Base-by-base conservation (phyloP, 1,139 yeast genomes). In the Neolecta irregularis region DNA sequence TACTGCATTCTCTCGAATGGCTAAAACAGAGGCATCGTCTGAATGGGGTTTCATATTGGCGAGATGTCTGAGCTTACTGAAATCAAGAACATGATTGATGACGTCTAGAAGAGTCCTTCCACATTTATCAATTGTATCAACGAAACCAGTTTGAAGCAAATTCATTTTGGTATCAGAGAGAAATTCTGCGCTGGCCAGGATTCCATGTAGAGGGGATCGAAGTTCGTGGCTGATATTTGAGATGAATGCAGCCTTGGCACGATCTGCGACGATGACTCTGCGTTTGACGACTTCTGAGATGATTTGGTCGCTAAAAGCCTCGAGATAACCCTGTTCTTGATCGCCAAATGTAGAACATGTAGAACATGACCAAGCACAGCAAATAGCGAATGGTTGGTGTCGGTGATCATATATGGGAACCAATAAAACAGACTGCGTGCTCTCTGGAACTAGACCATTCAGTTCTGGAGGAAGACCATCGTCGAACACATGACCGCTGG, bases 111-210 rank as follows among this genome's bases (percentile, higher is more conserved):
- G 24, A 12, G 33, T 33, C 6, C 29, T 36, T 5, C 39, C 37
- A 20, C 39, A 36, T 7, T 20, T 29, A 13, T 36, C 39, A 15
- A 36, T 36, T 7, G 39, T 36, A 17, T 33, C 34, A 6, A 36
- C 21, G 21, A 29, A 33, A 3, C 26, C 25, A 5, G 12, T 25
- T 23, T 36, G 39, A 8, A 32, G 26, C 6, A 31, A 36, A 12
- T 20, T 23, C 7, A 30, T 19, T 13, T 34, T 34, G 8, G 22
- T 30, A 11, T 36, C 39, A 6, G 30, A 26, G 15, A 36, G 25
- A 13, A 36, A 26, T 24, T 36, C 39, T 7, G 37, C 38, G 24
- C 37, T 33, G 6, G 39, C 39, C n/a, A 36, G 24, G 17, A 36
- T 26, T 5, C 39, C 39, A 26, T 33, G 36, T 13, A 36, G 28